Evolutionary conservation across 495 filamentous ascomycete species (phyloP).

Genomic region (Hyaloscypha finlandica): DNA sequence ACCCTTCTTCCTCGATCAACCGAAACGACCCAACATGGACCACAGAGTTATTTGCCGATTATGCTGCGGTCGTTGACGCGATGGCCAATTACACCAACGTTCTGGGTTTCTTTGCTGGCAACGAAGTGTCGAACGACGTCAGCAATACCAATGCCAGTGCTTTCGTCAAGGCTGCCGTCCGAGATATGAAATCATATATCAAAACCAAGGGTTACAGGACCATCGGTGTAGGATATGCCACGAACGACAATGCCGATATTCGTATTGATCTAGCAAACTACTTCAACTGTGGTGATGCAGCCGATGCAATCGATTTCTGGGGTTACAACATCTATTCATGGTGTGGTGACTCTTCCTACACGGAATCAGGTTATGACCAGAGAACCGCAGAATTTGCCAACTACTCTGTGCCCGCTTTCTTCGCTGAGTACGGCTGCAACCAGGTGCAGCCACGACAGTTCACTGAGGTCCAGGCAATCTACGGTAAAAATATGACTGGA

Average conservation of each 20-base stretch:
- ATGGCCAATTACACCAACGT: conserved; percentile 80
- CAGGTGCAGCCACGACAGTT: conserved; percentile 71
- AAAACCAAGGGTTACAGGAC: conserved; percentile 70
- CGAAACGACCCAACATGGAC: conserved; percentile 77
- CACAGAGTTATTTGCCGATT: conserved; percentile 70
- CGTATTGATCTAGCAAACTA: conserved; percentile 79
- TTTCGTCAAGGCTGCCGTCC: conserved; percentile 94
- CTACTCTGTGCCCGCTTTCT: conserved; percentile 93
- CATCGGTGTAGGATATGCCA: conserved; percentile 92
- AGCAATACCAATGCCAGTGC: conserved; percentile 84
- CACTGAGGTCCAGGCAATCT: conserved; percentile 84
- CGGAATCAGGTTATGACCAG: conserved; percentile 71
- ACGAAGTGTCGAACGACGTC: conserved; percentile 87
- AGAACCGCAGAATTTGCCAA: conserved; percentile 80
- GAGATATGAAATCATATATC: conserved; percentile 94
- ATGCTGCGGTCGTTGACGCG: conserved; percentile 81
- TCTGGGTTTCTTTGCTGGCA: conserved; percentile 95
- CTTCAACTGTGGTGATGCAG: conserved; percentile 79
- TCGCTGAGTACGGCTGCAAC: conserved; percentile 98
- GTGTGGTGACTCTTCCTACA: conserved; percentile 82
- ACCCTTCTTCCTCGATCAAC: conserved; percentile 81
- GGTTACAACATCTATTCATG: conserved; percentile 99
- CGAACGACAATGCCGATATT: conserved; percentile 84
- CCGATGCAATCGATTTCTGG: conserved; percentile 85
- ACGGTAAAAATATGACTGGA: conserved; percentile 72